A percentile compares a stretch with the other conserved stretches of the same genome.
phyloP scores from a whole-genome alignment of 257 asterid genomes.

The Rehmannia glutinosa region DNA sequence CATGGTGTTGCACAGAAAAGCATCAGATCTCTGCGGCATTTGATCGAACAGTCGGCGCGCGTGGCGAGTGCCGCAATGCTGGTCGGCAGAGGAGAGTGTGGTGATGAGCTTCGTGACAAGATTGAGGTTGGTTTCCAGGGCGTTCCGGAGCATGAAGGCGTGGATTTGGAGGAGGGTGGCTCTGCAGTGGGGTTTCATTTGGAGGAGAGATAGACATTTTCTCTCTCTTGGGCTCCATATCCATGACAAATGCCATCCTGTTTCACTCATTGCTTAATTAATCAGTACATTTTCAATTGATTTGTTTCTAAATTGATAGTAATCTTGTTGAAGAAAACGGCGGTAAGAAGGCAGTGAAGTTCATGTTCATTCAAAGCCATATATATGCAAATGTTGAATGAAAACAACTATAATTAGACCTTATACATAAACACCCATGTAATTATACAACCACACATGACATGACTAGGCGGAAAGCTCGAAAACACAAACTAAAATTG shows the following conservation, averaged over 20 bases:
- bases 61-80: conserved; percentile 43
- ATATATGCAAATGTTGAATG: too few relatives aligned
- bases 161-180: conserved; percentile 66
- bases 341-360: neutral
- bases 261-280: neutral
- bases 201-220: conserved; percentile 66
- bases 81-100: conserved; percentile 43
- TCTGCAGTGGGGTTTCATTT: conserved; percentile 32
- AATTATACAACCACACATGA: too few relatives aligned
- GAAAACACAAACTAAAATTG: too few relatives aligned
- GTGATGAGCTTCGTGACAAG: conserved; percentile 69
- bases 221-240: conserved; percentile 65
- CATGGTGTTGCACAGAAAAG: conserved; percentile 84
- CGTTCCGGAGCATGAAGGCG: conserved; percentile 67
- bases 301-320: neutral
- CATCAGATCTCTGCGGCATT: conserved; percentile 42
- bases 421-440: too few relatives aligned
- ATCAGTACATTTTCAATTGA: neutral
- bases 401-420: too few relatives aligned
- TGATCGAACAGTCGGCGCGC: conserved; percentile 71
- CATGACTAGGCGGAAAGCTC: too few relatives aligned
- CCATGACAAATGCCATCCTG: conserved; percentile 17
- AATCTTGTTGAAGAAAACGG: neutral
- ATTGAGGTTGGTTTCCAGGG: conserved; percentile 57
- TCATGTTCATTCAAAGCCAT: too few relatives aligned